These are phyloP conservation scores for Fusarium succisae DNA, from an alignment of 2,329 filamentous ascomycete genomes.

Conservation along the genomic window DNA sequence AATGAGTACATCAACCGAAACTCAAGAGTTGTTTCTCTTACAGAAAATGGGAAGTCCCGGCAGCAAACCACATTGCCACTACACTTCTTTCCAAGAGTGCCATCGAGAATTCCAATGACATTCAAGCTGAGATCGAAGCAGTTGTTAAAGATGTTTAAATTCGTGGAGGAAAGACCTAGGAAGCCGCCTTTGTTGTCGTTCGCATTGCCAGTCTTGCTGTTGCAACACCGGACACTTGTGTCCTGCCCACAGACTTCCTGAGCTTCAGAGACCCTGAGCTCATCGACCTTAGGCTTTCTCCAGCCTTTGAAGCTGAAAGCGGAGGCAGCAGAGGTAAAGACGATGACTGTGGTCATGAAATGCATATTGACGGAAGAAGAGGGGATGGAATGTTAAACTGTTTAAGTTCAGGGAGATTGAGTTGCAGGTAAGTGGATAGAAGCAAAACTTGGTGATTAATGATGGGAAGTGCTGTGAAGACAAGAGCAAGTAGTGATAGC, in stretches of 20 bases:
- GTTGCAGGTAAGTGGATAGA: neutral
- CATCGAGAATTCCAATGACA: neutral
- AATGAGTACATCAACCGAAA: neutral
- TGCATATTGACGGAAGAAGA: neutral
- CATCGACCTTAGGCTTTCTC: neutral
- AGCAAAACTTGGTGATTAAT: neutral
- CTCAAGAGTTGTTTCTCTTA: neutral
- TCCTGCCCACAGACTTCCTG: neutral
- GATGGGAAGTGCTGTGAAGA: neutral
- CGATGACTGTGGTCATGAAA: neutral
- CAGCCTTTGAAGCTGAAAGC: neutral
- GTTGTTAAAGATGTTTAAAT: neutral
- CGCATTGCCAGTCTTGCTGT: neutral
- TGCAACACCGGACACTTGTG: neutral
- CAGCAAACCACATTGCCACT: neutral
- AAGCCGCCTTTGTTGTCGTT: neutral
- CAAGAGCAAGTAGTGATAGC: neutral
- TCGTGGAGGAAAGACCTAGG: neutral
- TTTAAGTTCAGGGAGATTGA: neutral
- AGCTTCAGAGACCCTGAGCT: neutral
- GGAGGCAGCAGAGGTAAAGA: neutral
- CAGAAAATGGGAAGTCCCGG: neutral
- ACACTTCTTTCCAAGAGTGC: neutral
- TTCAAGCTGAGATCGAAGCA: neutral
- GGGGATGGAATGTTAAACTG: neutral